phyloP scores from a whole-genome alignment of 176 grass and related monocot genomes.

The Oryza meyeriana region DNA sequence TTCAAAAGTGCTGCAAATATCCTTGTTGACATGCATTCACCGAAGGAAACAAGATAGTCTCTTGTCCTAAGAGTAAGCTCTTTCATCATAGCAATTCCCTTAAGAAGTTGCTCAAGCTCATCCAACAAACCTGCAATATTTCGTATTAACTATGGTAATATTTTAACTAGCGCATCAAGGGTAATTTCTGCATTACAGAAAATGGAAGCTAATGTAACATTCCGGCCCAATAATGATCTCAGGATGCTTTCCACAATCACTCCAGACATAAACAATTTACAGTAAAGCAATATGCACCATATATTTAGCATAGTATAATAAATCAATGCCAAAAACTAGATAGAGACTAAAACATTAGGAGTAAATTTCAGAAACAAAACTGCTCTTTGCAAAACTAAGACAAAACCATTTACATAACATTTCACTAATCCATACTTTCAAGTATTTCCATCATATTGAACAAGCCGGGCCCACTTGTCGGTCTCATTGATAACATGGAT shows the following conservation, averaged over 20 bases:
- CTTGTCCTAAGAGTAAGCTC: slow-evolving; percentile 69
- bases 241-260: background rate
- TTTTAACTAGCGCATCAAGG: background rate
- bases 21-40: slow-evolving; percentile 87
- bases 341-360: no score
- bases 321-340: no score
- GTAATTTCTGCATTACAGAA: background rate
- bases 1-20: slow-evolving; percentile 80
- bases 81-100: slow-evolving; percentile 92
- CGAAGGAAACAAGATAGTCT: slow-evolving; percentile 81
- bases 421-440: background rate
- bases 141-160: background rate
- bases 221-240: background rate
- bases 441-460: background rate
- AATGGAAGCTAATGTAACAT: background rate
- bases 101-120: slow-evolving; percentile 76
- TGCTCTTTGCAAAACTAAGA: no score
- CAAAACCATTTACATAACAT: background rate
- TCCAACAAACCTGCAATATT: slow-evolving; percentile 54
- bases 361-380: no score
- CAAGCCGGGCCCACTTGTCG: background rate
- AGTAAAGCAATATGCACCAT: no score
- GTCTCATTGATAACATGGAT: background rate
- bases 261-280: no score
- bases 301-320: no score